Evolutionary conservation across 768 basidiomycete genomes (phyloP), one percentile per base, ranked within the genome.

Genomic region (Hypsizygus marmoreus): DNA sequence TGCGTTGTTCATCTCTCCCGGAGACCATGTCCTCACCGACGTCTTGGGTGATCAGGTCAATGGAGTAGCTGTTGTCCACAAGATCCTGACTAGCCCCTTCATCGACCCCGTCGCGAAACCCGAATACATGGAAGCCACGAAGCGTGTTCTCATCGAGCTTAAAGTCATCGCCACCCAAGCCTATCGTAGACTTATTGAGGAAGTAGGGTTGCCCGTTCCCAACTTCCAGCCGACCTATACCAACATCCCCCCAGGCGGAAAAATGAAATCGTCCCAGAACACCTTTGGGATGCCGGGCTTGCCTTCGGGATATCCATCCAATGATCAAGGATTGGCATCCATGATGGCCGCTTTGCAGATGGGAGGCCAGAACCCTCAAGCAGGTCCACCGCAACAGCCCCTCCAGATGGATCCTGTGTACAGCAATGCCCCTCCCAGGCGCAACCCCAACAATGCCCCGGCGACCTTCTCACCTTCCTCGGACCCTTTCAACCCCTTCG

Each of bases 11-110:
- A 80, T 81, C n/a, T 93, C 92, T 0, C 84, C 86, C 6, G 83
- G 82, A 14, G 93, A 97, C 61, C 88, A 93, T 59, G 91, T 94
- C 32, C 73, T 98, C 30, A 93, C 89, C 10, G 95, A 98, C 60
- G 90, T 98, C 34, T 74, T 99, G 54, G 87, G 87, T 35, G 95
- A 99, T 67, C 95, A 98, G 69, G 92, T 97, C 48, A 95, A 97
- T 62, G 95, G 95, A 19, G 87, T 95, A 40, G 86, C 92, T 4
- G 88, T 93, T 25, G 84, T 95, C 19, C 88, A 90, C 67, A 98
- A 98, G 67, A 88, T 97, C 51, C 66, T 97, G 54, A 89, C 88
- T 9, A 94, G 88, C 62, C 78, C 88, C 8, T 91, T 87, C 72
- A 76, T 97, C 51, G 87, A 92, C 38, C 79, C 81, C 10, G 59